These are phyloP conservation scores for Thalia dealbata DNA, from an alignment of 176 grass and related monocot genomes.

Conservation along the genomic window DNA sequence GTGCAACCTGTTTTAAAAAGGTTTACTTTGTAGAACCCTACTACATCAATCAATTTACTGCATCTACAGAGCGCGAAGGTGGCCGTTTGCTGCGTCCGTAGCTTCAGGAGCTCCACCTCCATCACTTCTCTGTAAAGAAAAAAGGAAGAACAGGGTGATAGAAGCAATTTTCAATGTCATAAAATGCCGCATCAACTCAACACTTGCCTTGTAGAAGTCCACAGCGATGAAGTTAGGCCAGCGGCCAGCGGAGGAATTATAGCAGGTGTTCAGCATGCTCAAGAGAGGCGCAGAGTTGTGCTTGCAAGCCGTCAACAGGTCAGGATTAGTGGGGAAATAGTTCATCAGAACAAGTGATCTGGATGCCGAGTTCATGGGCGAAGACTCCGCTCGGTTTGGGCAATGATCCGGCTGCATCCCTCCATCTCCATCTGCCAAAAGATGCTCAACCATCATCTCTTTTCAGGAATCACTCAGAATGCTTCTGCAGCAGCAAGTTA, in stretches of 20 bases:
- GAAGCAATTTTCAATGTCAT: too few species aligned
- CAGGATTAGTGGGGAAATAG: constrained; percentile 54
- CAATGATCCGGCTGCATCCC: constrained; percentile 65
- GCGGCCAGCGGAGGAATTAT: constrained; percentile 30
- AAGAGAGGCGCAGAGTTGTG: constrained; percentile 62
- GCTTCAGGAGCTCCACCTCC: constrained; percentile 1
- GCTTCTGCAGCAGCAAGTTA: too few species aligned
- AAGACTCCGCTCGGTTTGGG: constrained; percentile 57
- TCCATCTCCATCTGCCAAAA: constrained; percentile 46
- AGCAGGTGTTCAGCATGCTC: constrained; percentile 52
- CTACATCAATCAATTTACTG: too few species aligned
- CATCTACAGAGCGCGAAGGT: too few species aligned
- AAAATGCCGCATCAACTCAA: too few species aligned
- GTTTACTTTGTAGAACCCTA: too few species aligned
- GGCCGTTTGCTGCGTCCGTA: not conserved
- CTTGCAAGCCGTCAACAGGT: constrained; percentile 60
- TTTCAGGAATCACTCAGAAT: too few species aligned
- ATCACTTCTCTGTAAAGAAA: not conserved
- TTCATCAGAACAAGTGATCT: constrained; percentile 92
- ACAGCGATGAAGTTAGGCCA: constrained; percentile 89
- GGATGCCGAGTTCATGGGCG: constrained; percentile 67
- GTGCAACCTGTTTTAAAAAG: too few species aligned
- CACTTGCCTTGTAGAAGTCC: constrained; percentile 62
- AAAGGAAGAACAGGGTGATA: too few species aligned
- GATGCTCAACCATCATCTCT: too few species aligned